A percentile compares a stretch with the other conserved stretches of the same genome.
These are phyloP conservation scores for Bauhinia variegata DNA, from an alignment of 306 rosid species.

Conservation along the genomic window DNA sequence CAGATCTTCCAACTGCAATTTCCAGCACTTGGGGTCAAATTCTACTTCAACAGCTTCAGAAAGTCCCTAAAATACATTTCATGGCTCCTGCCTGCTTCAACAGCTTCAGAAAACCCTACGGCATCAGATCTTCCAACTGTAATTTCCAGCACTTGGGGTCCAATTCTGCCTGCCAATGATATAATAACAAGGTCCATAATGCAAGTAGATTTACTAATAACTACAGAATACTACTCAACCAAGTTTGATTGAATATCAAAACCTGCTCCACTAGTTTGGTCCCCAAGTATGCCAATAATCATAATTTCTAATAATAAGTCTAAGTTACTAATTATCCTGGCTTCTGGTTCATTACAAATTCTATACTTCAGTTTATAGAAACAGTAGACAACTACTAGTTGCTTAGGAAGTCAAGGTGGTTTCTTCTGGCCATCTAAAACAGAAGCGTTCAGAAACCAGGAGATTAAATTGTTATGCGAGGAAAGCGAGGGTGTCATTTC, in stretches of 20 bases:
- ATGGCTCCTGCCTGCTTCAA: background rate
- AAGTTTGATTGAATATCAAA: background rate
- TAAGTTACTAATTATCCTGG: no score
- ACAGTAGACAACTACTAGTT: no score
- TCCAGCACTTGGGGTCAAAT: no score
- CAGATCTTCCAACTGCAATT: no score
- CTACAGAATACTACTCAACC: background rate
- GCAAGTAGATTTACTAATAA: slow-evolving; percentile 1
- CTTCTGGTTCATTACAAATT: no score
- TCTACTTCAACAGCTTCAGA: no score
- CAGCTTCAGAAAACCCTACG: slow-evolving; percentile 25
- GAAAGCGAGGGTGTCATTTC: background rate
- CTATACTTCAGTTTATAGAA: no score
- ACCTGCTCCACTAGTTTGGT: background rate
- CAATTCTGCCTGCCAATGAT: slow-evolving; percentile 76
- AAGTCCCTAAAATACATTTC: background rate
- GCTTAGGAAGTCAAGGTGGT: no score
- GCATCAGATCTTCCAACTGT: slow-evolving; percentile 68
- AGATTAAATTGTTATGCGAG: background rate
- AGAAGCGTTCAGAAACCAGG: no score
- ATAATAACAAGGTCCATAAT: slow-evolving; percentile 31
- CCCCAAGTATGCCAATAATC: slow-evolving; percentile 1
- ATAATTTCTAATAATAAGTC: background rate
- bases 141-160: slow-evolving; percentile 93
- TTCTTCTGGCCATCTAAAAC: no score